A percentile compares a stretch with the other conserved stretches of the same genome.
These are phyloP conservation scores for Ophiostoma novo-ulmi DNA, from an alignment of 2,329 filamentous ascomycete species.

Conservation along the genomic window DNA sequence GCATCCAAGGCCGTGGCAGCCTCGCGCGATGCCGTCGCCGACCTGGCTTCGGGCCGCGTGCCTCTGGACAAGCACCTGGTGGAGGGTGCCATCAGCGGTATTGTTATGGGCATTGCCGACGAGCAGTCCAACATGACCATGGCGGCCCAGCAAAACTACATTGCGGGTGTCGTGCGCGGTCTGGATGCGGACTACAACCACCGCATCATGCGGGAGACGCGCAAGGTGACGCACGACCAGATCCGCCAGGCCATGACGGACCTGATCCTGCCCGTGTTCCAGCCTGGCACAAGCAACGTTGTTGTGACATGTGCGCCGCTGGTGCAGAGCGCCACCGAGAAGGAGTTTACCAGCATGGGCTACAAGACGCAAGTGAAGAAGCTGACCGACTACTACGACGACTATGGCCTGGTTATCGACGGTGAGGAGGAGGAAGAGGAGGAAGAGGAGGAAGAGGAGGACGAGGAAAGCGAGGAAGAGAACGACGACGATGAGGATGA, in stretches of 20 bases:
- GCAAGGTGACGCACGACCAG: slow-evolving; percentile 69
- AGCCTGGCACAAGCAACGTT: slow-evolving; percentile 73
- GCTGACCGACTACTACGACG: slow-evolving; percentile 77
- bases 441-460: slow-evolving; percentile 53
- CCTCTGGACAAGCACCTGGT: slow-evolving; percentile 75
- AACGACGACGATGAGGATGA: slow-evolving; percentile 50
- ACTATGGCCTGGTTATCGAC: slow-evolving; percentile 71
- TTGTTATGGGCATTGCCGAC: slow-evolving; percentile 81
- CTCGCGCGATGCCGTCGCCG: slow-evolving; percentile 67
- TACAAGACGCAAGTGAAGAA: slow-evolving; percentile 73
- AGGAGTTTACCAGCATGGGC: slow-evolving; percentile 66
- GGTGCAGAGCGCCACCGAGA: slow-evolving; percentile 73
- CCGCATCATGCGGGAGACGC: slow-evolving; percentile 71
- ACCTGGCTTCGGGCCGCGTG: slow-evolving; percentile 65
- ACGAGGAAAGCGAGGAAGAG: slow-evolving; percentile 53
- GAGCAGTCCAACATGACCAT: slow-evolving; percentile 79
- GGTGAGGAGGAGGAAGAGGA: slow-evolving; percentile 58
- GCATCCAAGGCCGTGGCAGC: slow-evolving; percentile 79
- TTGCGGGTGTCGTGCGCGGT: slow-evolving; percentile 71
- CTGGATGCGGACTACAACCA: slow-evolving; percentile 73
- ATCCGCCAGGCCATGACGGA: slow-evolving; percentile 69
- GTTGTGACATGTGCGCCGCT: slow-evolving; percentile 82
- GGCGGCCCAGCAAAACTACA: slow-evolving; percentile 78
- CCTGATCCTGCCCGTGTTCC: slow-evolving; percentile 74
- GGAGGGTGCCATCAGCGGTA: slow-evolving; percentile 83